These are phyloP conservation scores for Escovopsis sp. DNA, from an alignment of 2,329 filamentous ascomycete genomes.

Conservation along the genomic window DNA sequence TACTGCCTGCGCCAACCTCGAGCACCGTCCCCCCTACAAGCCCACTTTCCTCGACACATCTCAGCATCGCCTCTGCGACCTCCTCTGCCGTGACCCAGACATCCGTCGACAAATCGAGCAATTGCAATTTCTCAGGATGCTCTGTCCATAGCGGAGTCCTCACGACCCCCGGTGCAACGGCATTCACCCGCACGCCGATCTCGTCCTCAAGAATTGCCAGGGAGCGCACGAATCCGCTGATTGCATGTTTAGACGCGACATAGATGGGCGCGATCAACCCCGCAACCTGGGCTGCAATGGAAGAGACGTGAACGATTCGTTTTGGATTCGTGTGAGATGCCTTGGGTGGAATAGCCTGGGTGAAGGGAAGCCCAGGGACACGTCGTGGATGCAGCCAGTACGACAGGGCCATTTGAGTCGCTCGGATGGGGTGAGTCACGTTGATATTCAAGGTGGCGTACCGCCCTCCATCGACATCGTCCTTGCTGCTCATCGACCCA, in stretches of 20 bases:
- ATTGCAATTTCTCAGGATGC: constrained; percentile 13
- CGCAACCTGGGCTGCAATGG: constrained; percentile 13
- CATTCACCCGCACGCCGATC: constrained; percentile 18
- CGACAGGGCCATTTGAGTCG: constrained; percentile 22
- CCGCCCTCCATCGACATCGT: constrained; percentile 12
- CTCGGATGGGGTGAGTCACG: constrained; percentile 20
- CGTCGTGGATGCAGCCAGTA: constrained; percentile 18
- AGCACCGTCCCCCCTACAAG: constrained; percentile 18
- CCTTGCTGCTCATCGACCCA: constrained; percentile 13
- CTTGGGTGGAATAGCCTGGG: constrained; percentile 1
- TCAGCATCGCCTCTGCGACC: constrained; percentile 17
- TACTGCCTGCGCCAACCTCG: constrained; percentile 10
- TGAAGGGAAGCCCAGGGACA: not conserved
- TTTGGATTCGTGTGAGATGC: constrained; percentile 3
- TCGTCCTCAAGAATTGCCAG: constrained; percentile 15
- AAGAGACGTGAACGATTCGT: constrained; percentile 4
- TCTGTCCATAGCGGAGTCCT: constrained; percentile 20
- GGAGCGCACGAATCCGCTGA: constrained; percentile 20
- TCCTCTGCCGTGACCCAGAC: constrained; percentile 16
- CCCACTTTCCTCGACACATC: constrained; percentile 11
- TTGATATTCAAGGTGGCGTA: constrained; percentile 23
- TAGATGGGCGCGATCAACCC: constrained; percentile 19
- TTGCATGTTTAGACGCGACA: constrained; percentile 21
- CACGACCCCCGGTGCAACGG: constrained; percentile 15
- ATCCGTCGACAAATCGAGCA: constrained; percentile 12